Evolutionary conservation across 2,329 filamentous ascomycete genomes (phyloP).

Genomic region (Alternaria conjuncta): DNA sequence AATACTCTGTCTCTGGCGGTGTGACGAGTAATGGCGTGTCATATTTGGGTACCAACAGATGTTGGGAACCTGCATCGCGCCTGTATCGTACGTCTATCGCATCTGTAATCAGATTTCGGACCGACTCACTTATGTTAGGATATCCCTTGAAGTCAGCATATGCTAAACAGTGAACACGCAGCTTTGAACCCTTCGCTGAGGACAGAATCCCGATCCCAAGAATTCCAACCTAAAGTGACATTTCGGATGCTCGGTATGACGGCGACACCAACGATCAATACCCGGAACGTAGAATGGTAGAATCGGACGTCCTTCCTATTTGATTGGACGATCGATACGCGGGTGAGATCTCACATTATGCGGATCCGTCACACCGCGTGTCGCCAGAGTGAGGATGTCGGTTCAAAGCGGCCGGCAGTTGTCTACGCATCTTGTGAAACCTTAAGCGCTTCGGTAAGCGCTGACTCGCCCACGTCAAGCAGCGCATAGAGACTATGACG

Average conservation of each 20-base stretch:
- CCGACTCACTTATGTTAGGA: background rate
- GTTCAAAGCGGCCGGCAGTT: background rate
- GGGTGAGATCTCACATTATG: conserved; percentile 1
- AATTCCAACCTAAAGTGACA: background rate
- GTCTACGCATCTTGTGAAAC: conserved; percentile 7
- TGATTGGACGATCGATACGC: background rate
- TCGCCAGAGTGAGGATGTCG: background rate
- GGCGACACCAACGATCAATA: background rate
- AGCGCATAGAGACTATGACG: background rate
- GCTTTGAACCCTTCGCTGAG: background rate
- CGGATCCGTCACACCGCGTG: conserved; percentile 2
- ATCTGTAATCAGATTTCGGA: background rate
- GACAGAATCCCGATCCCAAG: background rate
- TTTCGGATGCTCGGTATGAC: background rate
- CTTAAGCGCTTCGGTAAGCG: conserved; percentile 8
- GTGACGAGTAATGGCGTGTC: background rate
- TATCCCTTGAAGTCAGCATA: background rate
- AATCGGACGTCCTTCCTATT: background rate
- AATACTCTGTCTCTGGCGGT: background rate
- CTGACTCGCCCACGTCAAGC: background rate
- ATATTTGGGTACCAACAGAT: background rate
- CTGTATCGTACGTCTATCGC: background rate
- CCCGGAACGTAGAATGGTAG: background rate
- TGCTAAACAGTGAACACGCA: background rate
- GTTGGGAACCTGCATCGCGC: background rate